Percentiles rank a stretch among this genome's conserved stretches.
Conservation (phyloP, 2,329 filamentous ascomycete genomes). For the Cercospora sp. region DNA sequence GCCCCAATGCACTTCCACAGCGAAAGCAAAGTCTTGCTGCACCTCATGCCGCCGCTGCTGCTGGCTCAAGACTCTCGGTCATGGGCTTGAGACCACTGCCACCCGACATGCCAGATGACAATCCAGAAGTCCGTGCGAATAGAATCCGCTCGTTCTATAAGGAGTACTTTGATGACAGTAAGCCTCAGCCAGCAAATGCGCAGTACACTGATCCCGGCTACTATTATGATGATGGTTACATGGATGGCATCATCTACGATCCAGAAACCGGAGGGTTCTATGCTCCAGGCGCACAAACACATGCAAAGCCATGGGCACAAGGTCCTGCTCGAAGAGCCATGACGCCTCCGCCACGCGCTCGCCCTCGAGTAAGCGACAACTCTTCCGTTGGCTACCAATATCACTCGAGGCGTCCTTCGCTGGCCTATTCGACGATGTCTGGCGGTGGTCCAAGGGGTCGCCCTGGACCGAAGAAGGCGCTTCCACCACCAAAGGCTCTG, state of each 20-base stretch:
- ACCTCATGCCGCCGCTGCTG: conserved; percentile 12
- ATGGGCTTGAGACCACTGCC: conserved; percentile 79
- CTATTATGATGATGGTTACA: conserved; percentile 70
- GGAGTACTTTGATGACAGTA: conserved; percentile 94
- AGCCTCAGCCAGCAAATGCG: conserved; percentile 45
- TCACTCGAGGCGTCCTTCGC: conserved; percentile 38
- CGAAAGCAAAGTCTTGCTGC: conserved; percentile 24
- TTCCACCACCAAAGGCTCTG: conserved; percentile 73
- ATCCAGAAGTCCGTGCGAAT: conserved; percentile 91
- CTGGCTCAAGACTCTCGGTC: conserved; percentile 49
- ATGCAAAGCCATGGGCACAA: conserved; percentile 70
- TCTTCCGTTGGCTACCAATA: conserved; percentile 41
- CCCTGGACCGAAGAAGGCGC: conserved; percentile 53
- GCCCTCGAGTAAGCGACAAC: conserved; percentile 52
- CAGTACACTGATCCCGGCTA: conserved; percentile 46
- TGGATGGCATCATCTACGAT: conserved; percentile 59
- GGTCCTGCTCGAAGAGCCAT: conserved; percentile 86
- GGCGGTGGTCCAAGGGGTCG: conserved; percentile 32
- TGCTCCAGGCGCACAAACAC: conserved; percentile 39
- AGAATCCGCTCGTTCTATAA: conserved; percentile 98
- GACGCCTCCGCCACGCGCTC: conserved; percentile 81
- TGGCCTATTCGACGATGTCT: conserved; percentile 38
- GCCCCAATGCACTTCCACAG: conserved; percentile 24
- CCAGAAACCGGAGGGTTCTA: conserved; percentile 67
- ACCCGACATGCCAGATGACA: conserved; percentile 81